A percentile compares a stretch with the other conserved stretches of the same genome.
These are phyloP conservation scores for Anthoceros angustus DNA, from an alignment of 225 moss, liverwort and hornwort species.

Conservation along the genomic window DNA sequence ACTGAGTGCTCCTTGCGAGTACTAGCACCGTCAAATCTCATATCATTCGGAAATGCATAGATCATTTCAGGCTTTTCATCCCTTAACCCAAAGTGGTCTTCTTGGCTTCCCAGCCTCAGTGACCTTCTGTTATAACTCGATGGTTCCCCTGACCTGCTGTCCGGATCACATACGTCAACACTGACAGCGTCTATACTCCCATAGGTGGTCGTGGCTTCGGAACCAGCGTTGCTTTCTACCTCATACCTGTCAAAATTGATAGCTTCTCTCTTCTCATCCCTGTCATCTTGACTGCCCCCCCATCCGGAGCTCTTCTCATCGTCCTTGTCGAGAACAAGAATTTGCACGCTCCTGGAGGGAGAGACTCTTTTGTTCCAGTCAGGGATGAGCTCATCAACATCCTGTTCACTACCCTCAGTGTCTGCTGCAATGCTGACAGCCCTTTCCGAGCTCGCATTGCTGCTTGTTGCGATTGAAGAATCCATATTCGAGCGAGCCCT, in stretches of 20 bases:
- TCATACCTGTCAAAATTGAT: slow-evolving; percentile 13
- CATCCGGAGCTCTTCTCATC: slow-evolving; percentile 17
- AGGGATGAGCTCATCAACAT: slow-evolving; percentile 19
- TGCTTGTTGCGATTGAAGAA: slow-evolving; percentile 26
- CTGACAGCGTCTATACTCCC: not conserved
- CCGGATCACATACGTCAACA: not conserved
- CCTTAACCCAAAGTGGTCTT: not conserved
- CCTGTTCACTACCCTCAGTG: slow-evolving; percentile 17
- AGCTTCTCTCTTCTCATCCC: slow-evolving; percentile 25
- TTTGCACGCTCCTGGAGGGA: slow-evolving; percentile 13
- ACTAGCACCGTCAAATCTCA: not conserved
- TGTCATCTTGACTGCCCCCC: slow-evolving; percentile 8
- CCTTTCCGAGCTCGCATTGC: slow-evolving; percentile 42
- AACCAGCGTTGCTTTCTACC: slow-evolving; percentile 1
- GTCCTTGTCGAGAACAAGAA: slow-evolving; percentile 21
- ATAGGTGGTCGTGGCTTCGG: not conserved
- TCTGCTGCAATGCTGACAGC: slow-evolving; percentile 33
- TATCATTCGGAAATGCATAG: not conserved
- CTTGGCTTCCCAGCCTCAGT: not conserved
- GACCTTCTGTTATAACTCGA: not conserved
- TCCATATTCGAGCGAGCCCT: slow-evolving; percentile 8
- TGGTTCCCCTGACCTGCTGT: not conserved
- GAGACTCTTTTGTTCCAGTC: slow-evolving; percentile 19
- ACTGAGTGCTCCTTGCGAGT: not conserved
- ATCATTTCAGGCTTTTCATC: not conserved